Evolutionary conservation across 371 early-diverging fungal genomes (phyloP).

Genomic region (Dipsacomyces acuminosporus): DNA sequence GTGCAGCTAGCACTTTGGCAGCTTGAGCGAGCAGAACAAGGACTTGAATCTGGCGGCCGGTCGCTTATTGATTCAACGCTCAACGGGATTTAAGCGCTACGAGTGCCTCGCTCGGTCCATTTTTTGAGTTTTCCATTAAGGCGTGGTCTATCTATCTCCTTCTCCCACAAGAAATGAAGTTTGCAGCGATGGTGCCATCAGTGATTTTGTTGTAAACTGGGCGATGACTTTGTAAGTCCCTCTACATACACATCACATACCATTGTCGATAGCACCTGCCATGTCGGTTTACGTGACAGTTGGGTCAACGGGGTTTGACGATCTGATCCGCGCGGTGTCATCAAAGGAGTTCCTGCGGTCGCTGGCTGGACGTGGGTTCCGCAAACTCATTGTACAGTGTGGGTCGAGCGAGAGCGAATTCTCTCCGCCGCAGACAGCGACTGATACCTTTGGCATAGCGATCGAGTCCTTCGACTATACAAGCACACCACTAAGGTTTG

Average conservation of each 20-base stretch:
- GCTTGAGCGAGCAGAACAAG: conserved; percentile 40
- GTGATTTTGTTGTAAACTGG: no score
- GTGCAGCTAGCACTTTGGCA: conserved; percentile 38
- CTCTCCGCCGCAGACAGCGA: conserved; percentile 7
- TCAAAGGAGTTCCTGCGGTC: conserved; percentile 50
- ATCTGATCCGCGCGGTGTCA: conserved; percentile 54
- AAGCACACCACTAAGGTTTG: conserved; percentile 9
- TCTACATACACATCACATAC: no score
- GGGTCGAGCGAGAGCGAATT: conserved; percentile 49
- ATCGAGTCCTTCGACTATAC: conserved; percentile 35
- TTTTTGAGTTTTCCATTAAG: no score
- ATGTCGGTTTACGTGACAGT: conserved; percentile 73
- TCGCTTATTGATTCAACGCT: conserved; percentile 8
- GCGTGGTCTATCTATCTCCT: not conserved
- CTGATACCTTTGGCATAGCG: conserved; percentile 11
- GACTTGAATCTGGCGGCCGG: conserved; percentile 14
- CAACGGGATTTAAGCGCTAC: no score
- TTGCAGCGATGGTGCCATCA: no score
- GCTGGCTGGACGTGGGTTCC: conserved; percentile 51
- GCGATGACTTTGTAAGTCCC: no score
- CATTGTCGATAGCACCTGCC: not conserved
- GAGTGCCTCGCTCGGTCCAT: no score
- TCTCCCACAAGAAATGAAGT: no score
- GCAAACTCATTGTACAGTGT: conserved; percentile 64
- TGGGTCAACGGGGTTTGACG: conserved; percentile 85